Evolutionary conservation across 1,284 basidiomycete genomes (phyloP).

Genomic region (Austroboletus niveus): DNA sequence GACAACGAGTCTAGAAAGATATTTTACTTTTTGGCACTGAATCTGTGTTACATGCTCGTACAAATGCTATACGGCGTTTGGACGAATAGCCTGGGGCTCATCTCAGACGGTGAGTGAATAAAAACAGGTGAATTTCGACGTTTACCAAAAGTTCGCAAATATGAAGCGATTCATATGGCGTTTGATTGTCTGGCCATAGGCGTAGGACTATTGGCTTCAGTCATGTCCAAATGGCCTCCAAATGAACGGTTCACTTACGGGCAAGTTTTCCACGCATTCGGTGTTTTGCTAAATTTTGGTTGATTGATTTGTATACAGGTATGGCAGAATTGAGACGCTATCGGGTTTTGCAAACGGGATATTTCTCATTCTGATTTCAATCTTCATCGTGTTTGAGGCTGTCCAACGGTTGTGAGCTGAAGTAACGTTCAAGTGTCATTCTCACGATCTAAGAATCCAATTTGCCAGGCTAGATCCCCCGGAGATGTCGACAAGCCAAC

Average conservation of each 20-base stretch:
- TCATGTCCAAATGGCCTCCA: slow-evolving; percentile 97
- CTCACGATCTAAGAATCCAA: slow-evolving; percentile 5
- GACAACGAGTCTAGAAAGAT: slow-evolving; percentile 94
- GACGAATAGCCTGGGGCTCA: slow-evolving; percentile 96
- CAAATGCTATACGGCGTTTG: slow-evolving; percentile 96
- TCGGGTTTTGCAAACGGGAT: slow-evolving; percentile 98
- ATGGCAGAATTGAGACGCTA: slow-evolving; percentile 97
- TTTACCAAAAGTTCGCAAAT: slow-evolving; percentile 5
- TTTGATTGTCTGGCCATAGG: slow-evolving; percentile 99
- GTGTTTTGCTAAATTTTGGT: not conserved
- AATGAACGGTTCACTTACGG: slow-evolving; percentile 96
- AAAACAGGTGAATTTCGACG: not conserved
- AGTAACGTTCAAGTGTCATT: slow-evolving; percentile 25
- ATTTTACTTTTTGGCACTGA: slow-evolving; percentile 95
- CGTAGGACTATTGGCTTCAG: slow-evolving; percentile 93
- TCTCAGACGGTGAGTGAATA: slow-evolving; percentile 82
- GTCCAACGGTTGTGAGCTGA: slow-evolving; percentile 84
- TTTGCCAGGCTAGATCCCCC: slow-evolving; percentile 81
- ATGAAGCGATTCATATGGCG: slow-evolving; percentile 97
- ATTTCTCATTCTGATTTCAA: slow-evolving; percentile 93
- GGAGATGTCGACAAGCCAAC: slow-evolving; percentile 95
- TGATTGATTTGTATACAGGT: slow-evolving; percentile 47
- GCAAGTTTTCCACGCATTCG: slow-evolving; percentile 38
- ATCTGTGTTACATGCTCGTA: slow-evolving; percentile 94
- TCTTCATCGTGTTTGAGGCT: slow-evolving; percentile 98